These are phyloP conservation scores for Begonia masoniana DNA, from an alignment of 306 rosid species.

Conservation along the genomic window DNA sequence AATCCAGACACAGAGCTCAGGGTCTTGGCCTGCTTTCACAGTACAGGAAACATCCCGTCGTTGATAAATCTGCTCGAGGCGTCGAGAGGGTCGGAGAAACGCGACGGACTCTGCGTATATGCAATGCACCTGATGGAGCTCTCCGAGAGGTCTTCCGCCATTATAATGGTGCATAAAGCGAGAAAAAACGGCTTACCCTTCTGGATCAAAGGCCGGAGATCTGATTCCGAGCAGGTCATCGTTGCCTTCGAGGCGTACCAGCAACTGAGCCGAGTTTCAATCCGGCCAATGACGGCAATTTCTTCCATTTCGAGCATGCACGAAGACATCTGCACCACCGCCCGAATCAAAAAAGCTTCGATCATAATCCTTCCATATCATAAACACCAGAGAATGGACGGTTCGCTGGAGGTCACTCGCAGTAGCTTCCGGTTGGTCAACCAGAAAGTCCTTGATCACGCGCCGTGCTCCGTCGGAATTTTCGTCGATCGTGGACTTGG, in stretches of 20 bases:
- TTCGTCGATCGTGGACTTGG: conserved; percentile 84
- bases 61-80: conserved; percentile 61
- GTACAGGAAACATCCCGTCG: conserved; percentile 56
- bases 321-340: conserved; percentile 70
- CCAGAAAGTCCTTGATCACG: conserved; percentile 52
- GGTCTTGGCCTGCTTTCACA: conserved; percentile 58
- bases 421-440: conserved; percentile 48
- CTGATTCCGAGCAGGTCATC: conserved; percentile 29
- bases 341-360: conserved; percentile 48
- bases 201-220: conserved; percentile 33
- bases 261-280: conserved; percentile 51
- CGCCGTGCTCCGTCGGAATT: conserved; percentile 79
- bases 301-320: conserved; percentile 58
- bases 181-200: conserved; percentile 73
- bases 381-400: conserved; percentile 69
- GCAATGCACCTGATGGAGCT: conserved; percentile 82
- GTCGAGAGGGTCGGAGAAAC: conserved; percentile 58
- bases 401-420: conserved; percentile 37
- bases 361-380: conserved; percentile 80
- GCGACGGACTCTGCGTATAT: conserved; percentile 49
- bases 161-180: conserved; percentile 66
- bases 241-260: conserved; percentile 67
- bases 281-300: conserved; percentile 72
- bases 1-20: conserved; percentile 38
- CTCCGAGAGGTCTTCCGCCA: conserved; percentile 76